phyloP scores from a whole-genome alignment of 768 basidiomycete genomes.

The Paxillus rubicundulus region DNA sequence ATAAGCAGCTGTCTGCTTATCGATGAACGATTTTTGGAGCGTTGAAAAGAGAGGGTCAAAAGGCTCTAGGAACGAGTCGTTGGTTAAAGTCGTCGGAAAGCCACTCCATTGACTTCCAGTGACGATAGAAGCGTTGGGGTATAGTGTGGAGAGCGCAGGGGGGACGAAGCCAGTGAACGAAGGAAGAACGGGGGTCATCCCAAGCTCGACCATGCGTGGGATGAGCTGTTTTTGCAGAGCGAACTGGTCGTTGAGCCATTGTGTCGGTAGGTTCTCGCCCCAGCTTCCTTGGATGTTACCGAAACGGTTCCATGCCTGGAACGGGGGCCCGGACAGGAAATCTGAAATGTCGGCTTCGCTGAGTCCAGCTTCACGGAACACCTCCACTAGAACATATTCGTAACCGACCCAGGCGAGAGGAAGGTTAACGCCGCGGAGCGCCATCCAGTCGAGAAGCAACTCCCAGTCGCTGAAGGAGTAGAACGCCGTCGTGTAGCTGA shows the following conservation, averaged over 20 bases:
- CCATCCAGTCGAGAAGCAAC: constrained; percentile 41
- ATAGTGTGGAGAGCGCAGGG: constrained; percentile 24
- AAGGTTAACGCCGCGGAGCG: constrained; percentile 40
- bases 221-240: constrained; percentile 36
- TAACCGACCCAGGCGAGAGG: constrained; percentile 43
- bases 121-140: constrained; percentile 36
- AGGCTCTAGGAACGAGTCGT: constrained; percentile 41
- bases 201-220: constrained; percentile 39
- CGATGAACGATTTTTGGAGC: constrained; percentile 38
- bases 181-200: constrained; percentile 43
- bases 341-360: constrained; percentile 31
- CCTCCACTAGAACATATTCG: constrained; percentile 36
- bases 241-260: constrained; percentile 40
- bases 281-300: constrained; percentile 43
- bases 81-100: constrained; percentile 33
- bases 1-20: constrained; percentile 37
- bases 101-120: constrained; percentile 35
- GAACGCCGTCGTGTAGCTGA: constrained; percentile 40
- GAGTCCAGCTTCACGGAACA: constrained; percentile 39
- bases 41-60: constrained; percentile 37
- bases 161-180: constrained; percentile 44
- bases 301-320: constrained; percentile 43
- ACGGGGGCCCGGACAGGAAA: constrained; percentile 40
- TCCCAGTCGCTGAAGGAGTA: constrained; percentile 41
- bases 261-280: constrained; percentile 34